Base-by-base conservation (phyloP, 1,284 basidiomycete genomes). In the Malassezia sympodialis region DNA sequence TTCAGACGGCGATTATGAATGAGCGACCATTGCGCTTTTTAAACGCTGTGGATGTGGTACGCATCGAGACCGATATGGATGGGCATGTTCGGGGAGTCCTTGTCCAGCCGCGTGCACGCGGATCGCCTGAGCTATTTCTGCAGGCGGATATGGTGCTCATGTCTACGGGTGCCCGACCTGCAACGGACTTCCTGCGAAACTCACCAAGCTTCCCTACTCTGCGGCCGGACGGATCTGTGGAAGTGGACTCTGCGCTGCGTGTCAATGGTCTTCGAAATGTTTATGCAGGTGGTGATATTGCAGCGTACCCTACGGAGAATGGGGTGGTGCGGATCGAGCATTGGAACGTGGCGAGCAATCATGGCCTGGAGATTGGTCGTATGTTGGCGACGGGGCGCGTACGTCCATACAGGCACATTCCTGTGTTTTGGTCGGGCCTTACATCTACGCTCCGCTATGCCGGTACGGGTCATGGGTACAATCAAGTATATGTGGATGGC, bases 211-310 rank as follows among this genome's bases (percentile, higher is more conserved):
- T 80, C 67, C 61, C 63, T 21, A 40, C 49, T 32, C 56, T 63
- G 19, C 52, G 54, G 1, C 49, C 49, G 10, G 87, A 89, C 65
- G 87, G 87, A 17, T 85, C 86, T 28, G 79, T 96, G 58, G 80
- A 80, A 21, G 89, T 93, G 17, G 87, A 94, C 74, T 82, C 87
- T 68, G 83, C 82, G 63, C 76, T 94, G 48, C 79, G 81, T 45
- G 85, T 94, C 17, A 78, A 82, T 73, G 76, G 82, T 67, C 15
- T 58, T 15, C 79, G 61, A 64, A 74, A 83, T 63, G 82, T 94
- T 6, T 96, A 82, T 72, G 90, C 90, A 5, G 82, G 93, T 55
- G 90, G 89, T 46, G 90, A 94, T 76, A 90, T 94, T 66, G 89
- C 89, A 1, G 80, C 83, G 51, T 89, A 87, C 72, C 85, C 86